phyloP scores from a whole-genome alignment of 108 stramenopile species.

The Phaeodactylum tricornutum region DNA sequence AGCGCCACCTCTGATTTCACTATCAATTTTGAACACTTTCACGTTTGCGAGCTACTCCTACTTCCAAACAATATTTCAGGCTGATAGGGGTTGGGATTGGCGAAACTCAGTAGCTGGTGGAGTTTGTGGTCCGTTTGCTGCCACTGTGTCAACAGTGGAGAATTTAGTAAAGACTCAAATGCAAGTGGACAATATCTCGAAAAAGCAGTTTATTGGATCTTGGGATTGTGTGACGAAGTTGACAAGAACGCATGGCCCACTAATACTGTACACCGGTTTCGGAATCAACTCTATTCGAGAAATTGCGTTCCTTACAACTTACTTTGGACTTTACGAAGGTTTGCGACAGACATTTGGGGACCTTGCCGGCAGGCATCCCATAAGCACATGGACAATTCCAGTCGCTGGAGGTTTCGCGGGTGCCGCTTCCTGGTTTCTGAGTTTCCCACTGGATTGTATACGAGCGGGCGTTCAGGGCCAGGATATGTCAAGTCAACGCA shows the following conservation, averaged over 20 bases:
- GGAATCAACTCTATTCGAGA: constrained; percentile 79
- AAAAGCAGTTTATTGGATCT: constrained; percentile 37
- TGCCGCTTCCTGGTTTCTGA: constrained; percentile 76
- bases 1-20: constrained; percentile 67
- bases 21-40: constrained; percentile 77
- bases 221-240: constrained; percentile 54
- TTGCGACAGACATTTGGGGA: constrained; percentile 26
- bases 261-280: constrained; percentile 75
- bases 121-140: constrained; percentile 60
- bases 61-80: constrained; percentile 47
- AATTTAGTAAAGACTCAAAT: constrained; percentile 34
- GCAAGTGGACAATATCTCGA: constrained; percentile 40
- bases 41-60: constrained; percentile 76
- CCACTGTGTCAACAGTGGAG: constrained; percentile 68
- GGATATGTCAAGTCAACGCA: constrained; percentile 21
- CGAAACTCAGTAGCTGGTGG: constrained; percentile 70
- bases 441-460: constrained; percentile 85
- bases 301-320: constrained; percentile 65
- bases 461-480: constrained; percentile 80
- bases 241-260: constrained; percentile 37
- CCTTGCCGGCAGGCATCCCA: background rate
- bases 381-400: constrained; percentile 51
- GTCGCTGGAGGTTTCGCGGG: constrained; percentile 81
- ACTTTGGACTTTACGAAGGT: constrained; percentile 87
- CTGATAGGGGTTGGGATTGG: constrained; percentile 59